Conservation (phyloP, 805 yeast genomes). For the Lipomyces spencermartinsiae region DNA sequence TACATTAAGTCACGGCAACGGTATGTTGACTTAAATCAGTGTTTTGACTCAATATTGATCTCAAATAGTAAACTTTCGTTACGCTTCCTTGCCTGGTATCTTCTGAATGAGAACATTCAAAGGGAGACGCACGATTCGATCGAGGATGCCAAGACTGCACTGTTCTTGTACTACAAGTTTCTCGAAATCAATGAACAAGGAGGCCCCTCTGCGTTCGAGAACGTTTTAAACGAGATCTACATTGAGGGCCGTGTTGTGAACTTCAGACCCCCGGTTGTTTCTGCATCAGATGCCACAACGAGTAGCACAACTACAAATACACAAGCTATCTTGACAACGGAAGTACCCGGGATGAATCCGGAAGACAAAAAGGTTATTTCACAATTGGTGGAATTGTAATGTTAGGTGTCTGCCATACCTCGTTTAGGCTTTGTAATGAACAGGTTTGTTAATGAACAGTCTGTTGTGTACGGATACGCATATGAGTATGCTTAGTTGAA, state of each 20-base stretch:
- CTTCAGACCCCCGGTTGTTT: constrained; percentile 48
- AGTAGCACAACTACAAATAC: constrained; percentile 10
- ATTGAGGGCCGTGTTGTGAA: constrained; percentile 48
- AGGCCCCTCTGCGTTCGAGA: constrained; percentile 55
- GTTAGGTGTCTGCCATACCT: not conserved
- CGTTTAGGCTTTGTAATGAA: not conserved
- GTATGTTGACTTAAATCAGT: constrained; percentile 9
- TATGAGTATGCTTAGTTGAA: not conserved
- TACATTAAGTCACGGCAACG: constrained; percentile 77
- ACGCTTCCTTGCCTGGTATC: constrained; percentile 82
- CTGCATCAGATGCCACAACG: constrained; percentile 11
- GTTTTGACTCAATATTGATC: not conserved
- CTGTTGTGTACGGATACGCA: not conserved
- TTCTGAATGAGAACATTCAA: constrained; percentile 79
- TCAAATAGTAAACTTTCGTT: constrained; percentile 63
- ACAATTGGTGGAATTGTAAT: constrained; percentile 19
- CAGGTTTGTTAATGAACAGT: not conserved
- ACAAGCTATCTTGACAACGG: constrained; percentile 4
- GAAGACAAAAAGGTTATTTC: constrained; percentile 5
- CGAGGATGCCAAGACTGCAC: constrained; percentile 92
- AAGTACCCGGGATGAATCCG: constrained; percentile 9
- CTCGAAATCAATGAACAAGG: constrained; percentile 64
- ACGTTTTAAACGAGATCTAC: constrained; percentile 69
- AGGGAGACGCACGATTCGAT: constrained; percentile 95
- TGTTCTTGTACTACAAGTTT: constrained; percentile 75